Base-by-base conservation (phyloP, 2,329 filamentous ascomycete genomes). In the Diaporthe australafricana region DNA sequence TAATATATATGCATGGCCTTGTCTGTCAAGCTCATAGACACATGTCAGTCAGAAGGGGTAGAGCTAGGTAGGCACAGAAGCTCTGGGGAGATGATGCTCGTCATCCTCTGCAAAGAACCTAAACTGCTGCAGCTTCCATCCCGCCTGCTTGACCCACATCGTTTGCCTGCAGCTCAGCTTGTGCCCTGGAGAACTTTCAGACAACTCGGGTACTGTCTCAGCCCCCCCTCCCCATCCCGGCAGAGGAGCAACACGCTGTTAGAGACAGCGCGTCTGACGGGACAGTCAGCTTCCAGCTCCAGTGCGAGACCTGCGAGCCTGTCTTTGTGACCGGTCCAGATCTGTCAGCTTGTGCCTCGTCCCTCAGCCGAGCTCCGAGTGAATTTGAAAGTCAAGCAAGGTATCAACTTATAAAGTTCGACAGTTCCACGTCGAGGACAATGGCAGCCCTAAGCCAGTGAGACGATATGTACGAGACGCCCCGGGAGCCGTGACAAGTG, bases 381-480 rank as follows among this genome's bases (percentile, higher is more conserved):
- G 20, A 25, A 20, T 47, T 20, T 30, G 45, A 25, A 20, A 20
- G 14, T 48, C 16, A 8, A 63, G 20, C 27, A 48, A n/a, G 17
- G 12, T 32, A 32, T 22, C 32, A 3, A 25, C 42, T 11, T 11
- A 14, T n/a, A n/a, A 30, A 35, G 42, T 11, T 48, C 11, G 12
- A n/a, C 14, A 27, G 25, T 12, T 20, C 35, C n/a, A 38, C n/a
- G 60, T 48, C 45, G 45, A 65, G 45, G 45, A 12, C n/a, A 65
- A 25, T 9, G 12, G 30, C 60, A 50, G 60, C 45, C 38, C 60
- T 5, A 9, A 16, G 27, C 30, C 6, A 50, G 60, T n/a, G 7
- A 65, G 45, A 3, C 60, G 27, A 65, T 20, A 48, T 27, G 47
- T 27, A 35, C 42, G 30, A 50, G 60, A 65, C 60, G 60, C 45